Conservation (phyloP, 495 filamentous ascomycete genomes). For the Achaetomiella virescens region DNA sequence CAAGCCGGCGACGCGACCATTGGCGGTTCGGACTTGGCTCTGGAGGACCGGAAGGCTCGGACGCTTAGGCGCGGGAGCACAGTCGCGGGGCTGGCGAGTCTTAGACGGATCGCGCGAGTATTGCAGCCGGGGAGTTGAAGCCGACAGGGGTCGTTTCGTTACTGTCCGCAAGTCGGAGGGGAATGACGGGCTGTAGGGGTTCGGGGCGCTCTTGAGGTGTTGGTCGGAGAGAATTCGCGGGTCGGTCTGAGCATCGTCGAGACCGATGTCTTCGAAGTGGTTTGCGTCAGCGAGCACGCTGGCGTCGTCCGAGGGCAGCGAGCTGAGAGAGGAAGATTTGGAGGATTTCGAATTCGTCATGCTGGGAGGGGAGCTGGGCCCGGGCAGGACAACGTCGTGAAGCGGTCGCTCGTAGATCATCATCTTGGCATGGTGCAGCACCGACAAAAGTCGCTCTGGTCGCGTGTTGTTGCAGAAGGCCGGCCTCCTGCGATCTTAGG, state of each 20-base stretch:
- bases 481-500: not conserved
- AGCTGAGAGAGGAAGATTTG: slow-evolving; percentile 83
- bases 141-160: slow-evolving; percentile 29
- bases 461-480: not conserved
- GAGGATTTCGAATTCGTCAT: slow-evolving; percentile 82
- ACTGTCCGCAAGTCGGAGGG: slow-evolving; percentile 38
- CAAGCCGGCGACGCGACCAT: slow-evolving; percentile 28
- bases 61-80: slow-evolving; percentile 12
- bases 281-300: slow-evolving; percentile 60
- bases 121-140: slow-evolving; percentile 29
- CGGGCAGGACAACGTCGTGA: slow-evolving; percentile 40
- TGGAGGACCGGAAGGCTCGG: slow-evolving; percentile 26
- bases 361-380: slow-evolving; percentile 75
- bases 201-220: slow-evolving; percentile 38
- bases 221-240: slow-evolving; percentile 38
- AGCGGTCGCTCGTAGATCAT: slow-evolving; percentile 48
- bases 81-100: slow-evolving; percentile 23
- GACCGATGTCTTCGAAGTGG: slow-evolving; percentile 90
- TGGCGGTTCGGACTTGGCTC: slow-evolving; percentile 25
- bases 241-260: slow-evolving; percentile 54
- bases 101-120: slow-evolving; percentile 24
- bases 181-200: slow-evolving; percentile 38
- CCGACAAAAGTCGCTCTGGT: not conserved
- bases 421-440: slow-evolving; percentile 38
- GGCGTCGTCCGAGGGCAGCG: slow-evolving; percentile 62